phyloP scores from a whole-genome alignment of 2,329 filamentous ascomycete species.

The Beauveria sp. region DNA sequence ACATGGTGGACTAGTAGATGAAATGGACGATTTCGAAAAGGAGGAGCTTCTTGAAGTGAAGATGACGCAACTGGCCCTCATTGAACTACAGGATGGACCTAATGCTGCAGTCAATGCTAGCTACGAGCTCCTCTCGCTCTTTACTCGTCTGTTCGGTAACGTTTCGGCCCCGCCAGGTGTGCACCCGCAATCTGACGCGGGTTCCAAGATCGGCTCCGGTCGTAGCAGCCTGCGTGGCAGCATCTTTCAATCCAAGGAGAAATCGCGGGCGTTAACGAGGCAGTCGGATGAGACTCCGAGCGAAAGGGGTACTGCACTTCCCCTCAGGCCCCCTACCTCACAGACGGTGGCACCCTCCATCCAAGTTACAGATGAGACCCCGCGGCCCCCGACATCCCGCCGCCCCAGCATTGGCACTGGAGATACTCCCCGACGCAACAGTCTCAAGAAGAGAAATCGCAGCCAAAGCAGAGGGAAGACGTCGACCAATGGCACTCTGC shows the following conservation, averaged over 20 bases:
- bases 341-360: constrained; percentile 58
- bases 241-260: constrained; percentile 60
- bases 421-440: constrained; percentile 37
- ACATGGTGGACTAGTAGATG: constrained; percentile 54
- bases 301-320: constrained; percentile 28
- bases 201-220: constrained; percentile 67
- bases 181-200: constrained; percentile 40
- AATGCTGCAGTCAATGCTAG: constrained; percentile 82
- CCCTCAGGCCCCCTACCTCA: constrained; percentile 29
- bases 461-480: constrained; percentile 40
- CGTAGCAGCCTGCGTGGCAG: constrained; percentile 63
- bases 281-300: constrained; percentile 27
- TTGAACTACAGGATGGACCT: constrained; percentile 77
- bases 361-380: constrained; percentile 64
- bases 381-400: constrained; percentile 29
- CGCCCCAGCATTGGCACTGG: constrained; percentile 19
- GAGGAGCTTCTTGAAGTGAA: constrained; percentile 87
- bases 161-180: constrained; percentile 37
- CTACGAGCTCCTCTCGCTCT: constrained; percentile 75
- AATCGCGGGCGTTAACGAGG: constrained; percentile 35
- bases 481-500: constrained; percentile 32
- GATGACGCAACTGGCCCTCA: constrained; percentile 82
- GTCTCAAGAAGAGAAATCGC: constrained; percentile 45
- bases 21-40: constrained; percentile 78
- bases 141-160: constrained; percentile 67